phyloP scores from a whole-genome alignment of 371 early-diverging fungal species.

The Syncephalastrum monosporum region DNA sequence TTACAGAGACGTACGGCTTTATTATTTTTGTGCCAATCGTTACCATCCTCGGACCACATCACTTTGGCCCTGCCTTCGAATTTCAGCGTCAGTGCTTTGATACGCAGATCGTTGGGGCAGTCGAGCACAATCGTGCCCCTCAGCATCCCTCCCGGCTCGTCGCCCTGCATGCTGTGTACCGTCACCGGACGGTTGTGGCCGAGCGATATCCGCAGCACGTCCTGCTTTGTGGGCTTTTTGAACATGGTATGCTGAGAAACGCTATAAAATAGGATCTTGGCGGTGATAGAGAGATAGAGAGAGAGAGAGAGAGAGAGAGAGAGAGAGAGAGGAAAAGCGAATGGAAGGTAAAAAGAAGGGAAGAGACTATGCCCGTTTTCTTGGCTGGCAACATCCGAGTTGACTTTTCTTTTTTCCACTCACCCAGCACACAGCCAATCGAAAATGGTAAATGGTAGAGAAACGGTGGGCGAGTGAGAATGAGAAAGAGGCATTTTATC shows the following conservation, averaged over 20 bases:
- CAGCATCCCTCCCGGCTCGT: conserved; percentile 39
- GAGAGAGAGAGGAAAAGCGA: background rate
- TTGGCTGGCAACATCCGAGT: too few relatives aligned
- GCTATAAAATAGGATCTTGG: background rate
- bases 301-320: too few relatives aligned
- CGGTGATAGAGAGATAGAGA: background rate
- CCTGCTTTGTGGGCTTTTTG: too few relatives aligned
- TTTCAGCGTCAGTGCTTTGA: conserved; percentile 35
- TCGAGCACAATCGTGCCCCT: conserved; percentile 38
- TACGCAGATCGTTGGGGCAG: conserved; percentile 35
- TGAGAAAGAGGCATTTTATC: too few relatives aligned
- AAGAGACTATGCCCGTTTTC: background rate
- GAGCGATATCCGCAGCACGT: conserved; percentile 5
- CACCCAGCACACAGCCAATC: too few relatives aligned
- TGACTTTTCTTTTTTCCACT: too few relatives aligned
- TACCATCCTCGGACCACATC: conserved; percentile 46
- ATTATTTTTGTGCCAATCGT: background rate
- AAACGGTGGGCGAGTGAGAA: too few relatives aligned
- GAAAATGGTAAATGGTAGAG: too few relatives aligned
- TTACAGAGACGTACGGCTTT: background rate
- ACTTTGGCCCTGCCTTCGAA: conserved; percentile 40
- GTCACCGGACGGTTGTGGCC: conserved; percentile 28
- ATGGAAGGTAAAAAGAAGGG: background rate
- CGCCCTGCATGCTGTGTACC: conserved; percentile 21
- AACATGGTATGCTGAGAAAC: background rate